Percentiles rank a stretch among this genome's conserved stretches.
Evolutionary conservation across 1,139 yeast species (phyloP).

Genomic region (Pichia sp.): DNA sequence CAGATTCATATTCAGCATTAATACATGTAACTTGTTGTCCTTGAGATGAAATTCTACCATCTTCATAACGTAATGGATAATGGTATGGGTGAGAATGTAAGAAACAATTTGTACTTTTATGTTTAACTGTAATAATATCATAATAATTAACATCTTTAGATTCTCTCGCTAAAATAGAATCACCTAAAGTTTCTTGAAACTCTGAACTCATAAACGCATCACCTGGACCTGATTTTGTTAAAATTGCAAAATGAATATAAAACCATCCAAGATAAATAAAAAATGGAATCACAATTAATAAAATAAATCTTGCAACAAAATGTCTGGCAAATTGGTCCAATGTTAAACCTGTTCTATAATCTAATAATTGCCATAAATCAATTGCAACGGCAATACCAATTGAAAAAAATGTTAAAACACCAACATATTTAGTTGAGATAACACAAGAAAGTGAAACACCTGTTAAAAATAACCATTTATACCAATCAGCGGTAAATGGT

Average conservation of each 20-base stretch:
- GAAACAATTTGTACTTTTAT: slow-evolving; percentile 65
- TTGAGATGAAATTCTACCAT: slow-evolving; percentile 91
- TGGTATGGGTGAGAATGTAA: slow-evolving; percentile 71
- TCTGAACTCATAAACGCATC: slow-evolving; percentile 88
- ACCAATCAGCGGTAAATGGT: slow-evolving; percentile 73
- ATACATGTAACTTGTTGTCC: slow-evolving; percentile 88
- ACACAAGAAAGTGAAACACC: slow-evolving; percentile 86
- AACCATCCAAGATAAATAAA: slow-evolving; percentile 86
- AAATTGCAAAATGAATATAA: slow-evolving; percentile 77
- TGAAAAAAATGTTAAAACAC: slow-evolving; percentile 82
- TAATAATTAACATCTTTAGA: slow-evolving; percentile 68
- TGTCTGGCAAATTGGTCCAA: slow-evolving; percentile 57
- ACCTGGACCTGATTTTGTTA: slow-evolving; percentile 89
- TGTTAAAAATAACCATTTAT: slow-evolving; percentile 76
- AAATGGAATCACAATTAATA: slow-evolving; percentile 76
- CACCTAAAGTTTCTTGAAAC: slow-evolving; percentile 86
- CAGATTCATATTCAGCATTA: slow-evolving; percentile 36
- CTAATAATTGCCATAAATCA: slow-evolving; percentile 85
- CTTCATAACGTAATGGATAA: slow-evolving; percentile 91
- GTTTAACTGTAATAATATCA: slow-evolving; percentile 71
- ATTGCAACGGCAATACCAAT: slow-evolving; percentile 79
- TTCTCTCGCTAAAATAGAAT: slow-evolving; percentile 67
- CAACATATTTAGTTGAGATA: slow-evolving; percentile 91
- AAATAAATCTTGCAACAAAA: slow-evolving; percentile 66
- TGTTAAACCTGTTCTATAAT: slow-evolving; percentile 62